Evolutionary conservation across 139 green algal genomes (phyloP).

Genomic region (Pseudopediastrum boryanum): DNA sequence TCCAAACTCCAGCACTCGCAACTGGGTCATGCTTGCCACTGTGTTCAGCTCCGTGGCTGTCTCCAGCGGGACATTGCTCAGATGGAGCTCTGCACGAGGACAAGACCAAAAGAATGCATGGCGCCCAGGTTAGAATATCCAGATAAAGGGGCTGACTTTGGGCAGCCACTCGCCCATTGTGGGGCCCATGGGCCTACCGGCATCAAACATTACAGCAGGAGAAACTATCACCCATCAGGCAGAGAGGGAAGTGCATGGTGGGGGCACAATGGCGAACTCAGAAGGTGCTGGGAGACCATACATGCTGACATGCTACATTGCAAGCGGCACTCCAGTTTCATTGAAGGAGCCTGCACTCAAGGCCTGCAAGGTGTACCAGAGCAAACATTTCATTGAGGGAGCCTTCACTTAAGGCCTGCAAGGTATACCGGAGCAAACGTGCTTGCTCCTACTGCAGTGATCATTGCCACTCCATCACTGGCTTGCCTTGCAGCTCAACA

Average conservation of each 20-base stretch:
- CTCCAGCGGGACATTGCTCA: slow-evolving; percentile 28
- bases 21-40: slow-evolving; percentile 12
- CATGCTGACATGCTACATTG: not conserved
- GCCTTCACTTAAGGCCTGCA: too few species aligned
- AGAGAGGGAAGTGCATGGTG: not conserved
- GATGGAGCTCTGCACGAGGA: not conserved
- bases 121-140: not conserved
- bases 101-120: not conserved
- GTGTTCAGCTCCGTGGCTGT: slow-evolving; percentile 15
- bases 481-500: not conserved
- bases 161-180: not conserved
- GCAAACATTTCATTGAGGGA: not conserved
- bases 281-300: too few species aligned
- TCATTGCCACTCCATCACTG: too few species aligned
- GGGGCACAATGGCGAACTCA: not conserved
- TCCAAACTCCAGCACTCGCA: slow-evolving; percentile 25
- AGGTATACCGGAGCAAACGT: too few species aligned
- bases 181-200: not conserved
- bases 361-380: too few species aligned
- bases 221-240: not conserved
- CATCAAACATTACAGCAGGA: too few species aligned
- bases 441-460: too few species aligned
- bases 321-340: not conserved
- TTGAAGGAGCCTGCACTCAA: not conserved
- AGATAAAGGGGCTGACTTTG: not conserved